Evolutionary conservation across 2,329 filamentous ascomycete genomes (phyloP).

Genomic region (Paracamarosporium sp.): DNA sequence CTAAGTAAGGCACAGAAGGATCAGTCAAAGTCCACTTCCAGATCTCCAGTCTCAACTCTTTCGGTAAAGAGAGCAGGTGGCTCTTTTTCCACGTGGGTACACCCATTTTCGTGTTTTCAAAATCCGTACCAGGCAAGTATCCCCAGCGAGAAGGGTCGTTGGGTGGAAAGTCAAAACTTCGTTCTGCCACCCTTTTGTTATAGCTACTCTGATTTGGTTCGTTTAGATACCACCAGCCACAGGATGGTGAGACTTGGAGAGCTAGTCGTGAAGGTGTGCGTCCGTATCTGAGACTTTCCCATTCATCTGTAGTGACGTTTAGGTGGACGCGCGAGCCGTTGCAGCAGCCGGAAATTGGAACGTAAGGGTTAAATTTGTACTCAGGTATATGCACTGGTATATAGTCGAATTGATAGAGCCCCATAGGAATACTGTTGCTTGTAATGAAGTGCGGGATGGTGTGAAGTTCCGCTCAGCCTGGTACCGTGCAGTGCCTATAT

Average conservation of each 20-base stretch:
- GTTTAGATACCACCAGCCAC: not conserved
- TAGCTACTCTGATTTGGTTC: not conserved
- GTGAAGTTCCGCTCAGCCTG: not conserved
- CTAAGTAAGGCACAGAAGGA: slow-evolving; percentile 10
- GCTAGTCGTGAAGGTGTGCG: not conserved
- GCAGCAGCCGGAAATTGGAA: not conserved
- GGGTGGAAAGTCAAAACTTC: not conserved
- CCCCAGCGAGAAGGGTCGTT: not conserved
- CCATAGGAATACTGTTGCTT: not conserved
- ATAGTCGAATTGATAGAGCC: not conserved
- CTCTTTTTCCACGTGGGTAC: slow-evolving; percentile 12
- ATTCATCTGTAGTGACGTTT: not conserved
- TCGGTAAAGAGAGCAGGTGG: slow-evolving; percentile 27
- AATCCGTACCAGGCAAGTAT: not conserved
- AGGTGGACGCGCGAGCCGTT: not conserved
- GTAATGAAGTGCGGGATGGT: not conserved
- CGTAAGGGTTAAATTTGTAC: not conserved
- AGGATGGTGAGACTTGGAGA: not conserved
- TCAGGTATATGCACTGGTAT: not conserved
- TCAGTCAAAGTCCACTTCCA: slow-evolving; percentile 28
- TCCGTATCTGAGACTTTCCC: not conserved
- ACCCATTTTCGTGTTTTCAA: not conserved
- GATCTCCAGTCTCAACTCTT: slow-evolving; percentile 30
- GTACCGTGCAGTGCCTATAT: not conserved
- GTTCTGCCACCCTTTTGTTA: not conserved